A percentile compares a stretch with the other conserved stretches of the same genome.
phyloP scores from a whole-genome alignment of 208 protist species.

The Naegleria gruberi region DNA sequence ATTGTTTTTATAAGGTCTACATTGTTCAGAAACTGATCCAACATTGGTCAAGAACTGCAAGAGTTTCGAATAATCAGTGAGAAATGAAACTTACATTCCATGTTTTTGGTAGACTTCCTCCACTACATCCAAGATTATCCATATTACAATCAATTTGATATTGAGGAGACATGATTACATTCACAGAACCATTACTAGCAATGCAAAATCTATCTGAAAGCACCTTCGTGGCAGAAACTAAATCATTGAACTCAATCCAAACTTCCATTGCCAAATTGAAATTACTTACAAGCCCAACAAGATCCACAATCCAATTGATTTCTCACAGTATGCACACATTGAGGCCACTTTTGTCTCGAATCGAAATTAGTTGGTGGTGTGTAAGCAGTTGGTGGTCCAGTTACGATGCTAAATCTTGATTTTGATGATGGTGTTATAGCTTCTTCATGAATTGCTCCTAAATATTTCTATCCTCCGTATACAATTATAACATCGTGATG shows the following conservation, averaged over 20 bases:
- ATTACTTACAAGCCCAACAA: background rate
- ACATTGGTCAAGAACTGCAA: background rate
- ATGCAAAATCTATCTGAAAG: slow-evolving; percentile 77
- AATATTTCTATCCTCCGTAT: too few species aligned
- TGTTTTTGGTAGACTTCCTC: background rate
- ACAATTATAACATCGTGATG: too few species aligned
- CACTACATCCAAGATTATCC: background rate
- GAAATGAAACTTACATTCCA: too few species aligned
- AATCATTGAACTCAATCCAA: too few species aligned
- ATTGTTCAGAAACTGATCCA: background rate
- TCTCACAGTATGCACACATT: background rate
- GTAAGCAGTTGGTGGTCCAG: background rate
- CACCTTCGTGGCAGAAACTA: slow-evolving; percentile 39
- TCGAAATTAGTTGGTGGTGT: background rate
- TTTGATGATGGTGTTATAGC: background rate
- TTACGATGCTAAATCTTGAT: background rate
- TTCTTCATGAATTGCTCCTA: too few species aligned
- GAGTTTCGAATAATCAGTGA: too few species aligned
- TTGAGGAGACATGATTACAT: background rate
- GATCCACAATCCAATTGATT: background rate
- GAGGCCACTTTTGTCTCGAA: background rate
- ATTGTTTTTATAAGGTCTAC: background rate
- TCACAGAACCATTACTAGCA: slow-evolving; percentile 46
- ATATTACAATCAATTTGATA: background rate
- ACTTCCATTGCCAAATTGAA: too few species aligned